A percentile compares a stretch with the other conserved stretches of the same genome.
Conservation (phyloP, 108 stramenopile genomes). For the Craspedostauros australis region DNA sequence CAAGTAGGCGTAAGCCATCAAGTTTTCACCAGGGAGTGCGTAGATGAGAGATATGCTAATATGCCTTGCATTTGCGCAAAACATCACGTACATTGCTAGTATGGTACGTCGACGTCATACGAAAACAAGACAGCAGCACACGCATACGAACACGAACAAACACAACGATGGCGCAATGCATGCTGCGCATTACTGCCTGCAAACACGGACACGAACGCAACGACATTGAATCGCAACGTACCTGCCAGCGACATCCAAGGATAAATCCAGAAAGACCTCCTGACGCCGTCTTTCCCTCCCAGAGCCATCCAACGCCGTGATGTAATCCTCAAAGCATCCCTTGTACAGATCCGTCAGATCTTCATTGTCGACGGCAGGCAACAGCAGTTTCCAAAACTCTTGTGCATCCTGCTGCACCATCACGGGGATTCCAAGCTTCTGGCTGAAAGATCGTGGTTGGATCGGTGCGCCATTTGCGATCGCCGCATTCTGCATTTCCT, state of each 20-base stretch:
- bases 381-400: conserved; percentile 86
- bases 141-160: no score
- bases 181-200: no score
- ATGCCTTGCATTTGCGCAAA: no score
- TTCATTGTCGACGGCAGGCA: conserved; percentile 54
- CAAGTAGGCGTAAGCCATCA: neutral
- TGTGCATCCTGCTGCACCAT: conserved; percentile 82
- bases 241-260: conserved; percentile 48
- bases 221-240: neutral
- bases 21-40: no score
- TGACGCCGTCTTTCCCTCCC: conserved; percentile 54
- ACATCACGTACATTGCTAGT: no score
- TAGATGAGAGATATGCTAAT: no score
- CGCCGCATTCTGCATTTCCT: conserved; percentile 28
- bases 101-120: no score
- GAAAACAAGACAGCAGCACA: no score
- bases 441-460: conserved; percentile 32
- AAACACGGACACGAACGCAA: neutral
- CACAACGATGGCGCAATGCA: no score
- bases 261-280: conserved; percentile 77
- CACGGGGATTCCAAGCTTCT: conserved; percentile 58
- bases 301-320: conserved; percentile 51
- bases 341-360: conserved; percentile 56
- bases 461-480: neutral
- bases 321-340: conserved; percentile 72